phyloP scores from a whole-genome alignment of 2,329 filamentous ascomycete species.

The Thielaviopsis populi region DNA sequence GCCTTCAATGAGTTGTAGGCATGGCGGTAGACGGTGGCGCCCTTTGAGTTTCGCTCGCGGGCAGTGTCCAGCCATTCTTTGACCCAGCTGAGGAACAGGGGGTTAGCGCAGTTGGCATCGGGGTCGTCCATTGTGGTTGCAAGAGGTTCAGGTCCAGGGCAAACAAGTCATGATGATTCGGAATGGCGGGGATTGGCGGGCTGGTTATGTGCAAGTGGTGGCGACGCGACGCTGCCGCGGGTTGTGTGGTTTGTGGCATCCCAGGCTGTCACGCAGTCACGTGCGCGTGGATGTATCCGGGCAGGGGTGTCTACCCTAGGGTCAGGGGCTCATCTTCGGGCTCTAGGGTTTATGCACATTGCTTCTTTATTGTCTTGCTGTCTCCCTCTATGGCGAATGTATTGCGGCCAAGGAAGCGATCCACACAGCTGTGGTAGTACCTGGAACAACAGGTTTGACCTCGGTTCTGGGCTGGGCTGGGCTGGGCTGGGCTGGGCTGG shows the following conservation, averaged over 20 bases:
- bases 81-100: constrained; percentile 56
- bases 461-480: no score
- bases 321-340: no score
- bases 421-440: not conserved
- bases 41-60: constrained; percentile 53
- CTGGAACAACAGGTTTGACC: not conserved
- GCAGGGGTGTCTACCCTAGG: not conserved
- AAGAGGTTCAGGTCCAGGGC: no score
- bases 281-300: not conserved
- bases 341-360: no score
- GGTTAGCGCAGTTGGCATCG: constrained; percentile 42
- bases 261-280: not conserved
- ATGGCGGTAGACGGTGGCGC: constrained; percentile 54
- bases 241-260: no score
- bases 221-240: not conserved
- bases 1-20: constrained; percentile 64
- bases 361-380: no score
- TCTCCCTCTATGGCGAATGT: not conserved
- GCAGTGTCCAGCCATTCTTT: constrained; percentile 63
- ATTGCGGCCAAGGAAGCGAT: not conserved
- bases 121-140: constrained; percentile 7
- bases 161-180: no score
- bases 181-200: no score
- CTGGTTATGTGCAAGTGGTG: no score
- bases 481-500: no score